These are phyloP conservation scores for Heterobasidion irregulare DNA, from an alignment of 1,284 basidiomycete genomes.

Conservation along the genomic window DNA sequence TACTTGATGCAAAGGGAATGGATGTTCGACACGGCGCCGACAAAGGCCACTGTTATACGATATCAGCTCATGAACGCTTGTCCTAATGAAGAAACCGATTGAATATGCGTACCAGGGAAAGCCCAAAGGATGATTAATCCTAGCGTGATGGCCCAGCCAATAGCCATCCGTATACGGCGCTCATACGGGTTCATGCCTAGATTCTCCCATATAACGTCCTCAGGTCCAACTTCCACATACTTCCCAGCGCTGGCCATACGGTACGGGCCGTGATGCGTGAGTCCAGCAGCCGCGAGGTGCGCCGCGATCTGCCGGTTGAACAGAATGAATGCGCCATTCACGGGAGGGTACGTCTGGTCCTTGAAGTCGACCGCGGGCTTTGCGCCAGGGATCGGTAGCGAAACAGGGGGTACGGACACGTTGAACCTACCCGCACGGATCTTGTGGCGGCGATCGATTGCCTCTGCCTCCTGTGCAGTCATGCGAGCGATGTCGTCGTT, in stretches of 20 bases:
- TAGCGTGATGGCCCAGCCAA: conserved; percentile 56
- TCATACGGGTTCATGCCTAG: conserved; percentile 88
- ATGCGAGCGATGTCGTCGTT: conserved; percentile 20
- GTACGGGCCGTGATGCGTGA: conserved; percentile 76
- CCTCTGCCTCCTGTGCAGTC: conserved; percentile 8
- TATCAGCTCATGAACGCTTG: conserved; percentile 5
- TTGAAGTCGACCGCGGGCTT: conserved; percentile 7
- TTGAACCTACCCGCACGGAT: conserved; percentile 10
- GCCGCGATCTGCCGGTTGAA: conserved; percentile 93
- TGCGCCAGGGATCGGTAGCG: conserved; percentile 7
- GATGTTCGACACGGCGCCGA: conserved; percentile 84
- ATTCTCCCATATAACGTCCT: conserved; percentile 90
- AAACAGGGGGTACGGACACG: conserved; percentile 10
- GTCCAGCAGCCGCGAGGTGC: conserved; percentile 71
- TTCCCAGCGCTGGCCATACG: conserved; percentile 49
- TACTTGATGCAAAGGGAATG: conserved; percentile 57
- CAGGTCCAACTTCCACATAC: conserved; percentile 69
- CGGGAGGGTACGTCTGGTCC: conserved; percentile 51
- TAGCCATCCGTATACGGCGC: conserved; percentile 50
- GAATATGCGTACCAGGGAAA: conserved; percentile 43
- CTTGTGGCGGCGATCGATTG: conserved; percentile 1
- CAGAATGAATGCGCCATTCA: conserved; percentile 86
- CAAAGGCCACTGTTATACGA: conserved; percentile 56
- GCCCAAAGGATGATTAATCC: conserved; percentile 69
- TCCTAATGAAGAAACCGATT: background rate